Base-by-base conservation (phyloP, 2,329 filamentous ascomycete species). In the Colletotrichum eleusines region DNA sequence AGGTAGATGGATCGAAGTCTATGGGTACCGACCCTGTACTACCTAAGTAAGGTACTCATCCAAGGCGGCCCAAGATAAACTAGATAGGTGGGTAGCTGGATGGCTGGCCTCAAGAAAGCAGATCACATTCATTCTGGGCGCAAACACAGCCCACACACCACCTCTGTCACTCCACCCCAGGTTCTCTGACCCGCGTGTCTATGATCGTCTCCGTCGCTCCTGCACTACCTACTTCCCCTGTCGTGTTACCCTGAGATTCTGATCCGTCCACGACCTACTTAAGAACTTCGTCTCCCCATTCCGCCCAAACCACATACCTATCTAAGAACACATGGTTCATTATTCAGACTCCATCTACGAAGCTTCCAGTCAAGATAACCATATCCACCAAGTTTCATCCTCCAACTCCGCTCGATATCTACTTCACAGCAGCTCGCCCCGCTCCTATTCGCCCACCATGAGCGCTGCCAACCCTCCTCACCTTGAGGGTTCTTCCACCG, bases 371-470 rank as follows among this genome's bases (percentile, higher is more conserved):
- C 73, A 35, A 28, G 59, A 68, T 38, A 63, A n/a, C 20, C 63
- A 53, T 23, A 23, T 6, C 18, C 38, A 66, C 18, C 51, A 62
- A 55, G 33, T 40, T 50, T 55, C 33, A 2, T 54, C 55, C 73
- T 84, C 57, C 40, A 70, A 48, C 48, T 72, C 69, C 6, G 40
- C 59, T 42, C 69, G 69, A 35, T 48, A 38, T 46, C 61, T 72
- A 20, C 60, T 72, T 20, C 66, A 57, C n/a, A n/a, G 42, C 50
- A 54, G 38, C 42, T 72, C 69, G 7, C 38, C 28, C 33, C 55
- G 42, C 40, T 72, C 69, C 18, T 54, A 57, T 51, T 72, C 72
- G 35, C 66, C 57, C 28, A 61, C 65, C 50, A 73, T 73, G 72
- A 73, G 72, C 62, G 69, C 71, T 38, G 44, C 67, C n/a, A 65